Evolutionary conservation across 306 rosid genomes (phyloP), one percentile per base, ranked within the genome.

Genomic region (Dicorynia guianensis): DNA sequence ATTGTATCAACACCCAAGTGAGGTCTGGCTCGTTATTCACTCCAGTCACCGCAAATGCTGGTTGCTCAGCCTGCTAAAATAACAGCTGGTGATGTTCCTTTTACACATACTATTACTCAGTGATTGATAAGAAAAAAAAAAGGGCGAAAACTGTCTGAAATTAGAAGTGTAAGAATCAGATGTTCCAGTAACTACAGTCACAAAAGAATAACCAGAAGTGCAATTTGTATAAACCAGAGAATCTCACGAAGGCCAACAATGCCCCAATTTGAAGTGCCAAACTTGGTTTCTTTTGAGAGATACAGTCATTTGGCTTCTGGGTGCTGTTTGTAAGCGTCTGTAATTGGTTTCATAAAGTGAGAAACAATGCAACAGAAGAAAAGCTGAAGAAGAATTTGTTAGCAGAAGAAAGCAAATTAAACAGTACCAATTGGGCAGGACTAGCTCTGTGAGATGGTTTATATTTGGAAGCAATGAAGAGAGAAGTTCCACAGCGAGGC

Each of bases 21-120:
- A 89, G 77, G 59, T 90, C 92, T 77, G 67, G 89, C 63, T 67
- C 87, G 62, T 85, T 63, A 50, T 95, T 92, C 65, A 74, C 87
- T 33, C 98, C 97, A 2, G 97, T 95, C 3, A 89, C 92, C 12
- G 89, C 99, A 42, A 77, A 76, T 30, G 91, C 97, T 80, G 97
- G 92, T 71, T 83, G 87, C 80, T 88, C 96, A 47, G 77, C 77
- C 93, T 88, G 79, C 38, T 53, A 15, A 67, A 74, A 69, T 30
- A 25, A 25, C 30, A 25, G 30, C 30, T 25, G 1, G 30, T 25
- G 1, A 25, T 2, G 30, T 2, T 25, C 30, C 30, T 25, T 25
- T 25, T n/a, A n/a, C n/a, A n/a, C n/a, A n/a, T n/a, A n/a, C n/a
- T n/a, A n/a, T n/a, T n/a, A n/a, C n/a, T n/a, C n/a, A n/a, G n/a